Conservation (phyloP, 257 asterid genomes). For the Henckelia pumila region DNA sequence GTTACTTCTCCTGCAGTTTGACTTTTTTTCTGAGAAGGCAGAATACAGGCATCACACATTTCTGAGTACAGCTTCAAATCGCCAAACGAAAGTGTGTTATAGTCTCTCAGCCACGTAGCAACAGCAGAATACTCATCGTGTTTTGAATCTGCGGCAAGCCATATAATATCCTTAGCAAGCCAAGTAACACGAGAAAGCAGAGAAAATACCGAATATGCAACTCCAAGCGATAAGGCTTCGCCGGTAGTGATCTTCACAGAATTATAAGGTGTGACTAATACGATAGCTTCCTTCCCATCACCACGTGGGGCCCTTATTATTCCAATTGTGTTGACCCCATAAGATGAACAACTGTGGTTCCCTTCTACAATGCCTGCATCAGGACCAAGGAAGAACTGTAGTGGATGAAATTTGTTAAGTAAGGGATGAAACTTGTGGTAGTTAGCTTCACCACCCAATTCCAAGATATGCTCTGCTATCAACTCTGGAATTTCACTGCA, state of each 20-base stretch:
- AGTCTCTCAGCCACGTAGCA: conserved; percentile 85
- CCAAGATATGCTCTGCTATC: conserved; percentile 60
- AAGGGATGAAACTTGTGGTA: conserved; percentile 70
- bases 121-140: conserved; percentile 90
- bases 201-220: conserved; percentile 78
- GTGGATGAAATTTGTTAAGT: conserved; percentile 56
- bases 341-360: conserved; percentile 58
- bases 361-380: conserved; percentile 47
- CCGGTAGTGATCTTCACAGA: conserved; percentile 48
- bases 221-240: conserved; percentile 90
- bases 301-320: conserved; percentile 92
- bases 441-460: conserved; percentile 85
- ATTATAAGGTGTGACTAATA: conserved; percentile 89
- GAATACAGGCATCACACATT: conserved; percentile 37
- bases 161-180: conserved; percentile 93
- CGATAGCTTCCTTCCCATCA: conserved; percentile 96
- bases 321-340: conserved; percentile 80
- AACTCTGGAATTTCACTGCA: conserved; percentile 65
- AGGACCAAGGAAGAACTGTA: conserved; percentile 73
- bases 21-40: conserved; percentile 21
- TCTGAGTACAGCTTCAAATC: conserved; percentile 39
- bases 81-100: conserved; percentile 61
- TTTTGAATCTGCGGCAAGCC: conserved; percentile 94
- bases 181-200: conserved; percentile 84
- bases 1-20: conserved; percentile 24